These are phyloP conservation scores for Thalassiosira hispida DNA, from an alignment of 352 stramenopile genomes.

Conservation along the genomic window DNA sequence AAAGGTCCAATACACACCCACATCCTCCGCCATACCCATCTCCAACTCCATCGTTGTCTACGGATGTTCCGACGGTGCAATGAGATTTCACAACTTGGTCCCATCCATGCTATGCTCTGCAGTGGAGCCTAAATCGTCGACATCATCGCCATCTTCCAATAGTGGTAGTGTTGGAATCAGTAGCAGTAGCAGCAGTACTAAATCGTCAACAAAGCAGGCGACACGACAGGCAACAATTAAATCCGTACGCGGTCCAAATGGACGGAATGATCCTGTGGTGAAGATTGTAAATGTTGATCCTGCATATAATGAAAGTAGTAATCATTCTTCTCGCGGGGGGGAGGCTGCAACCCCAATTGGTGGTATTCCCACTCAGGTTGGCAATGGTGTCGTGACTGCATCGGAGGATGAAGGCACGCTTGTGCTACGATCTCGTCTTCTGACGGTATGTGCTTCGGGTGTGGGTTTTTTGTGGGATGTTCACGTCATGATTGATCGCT, in stretches of 20 bases:
- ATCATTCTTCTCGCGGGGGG: neutral
- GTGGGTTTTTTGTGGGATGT: conserved; percentile 58
- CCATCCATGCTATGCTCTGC: conserved; percentile 31
- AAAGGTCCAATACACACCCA: conserved; percentile 30
- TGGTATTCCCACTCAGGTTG: conserved; percentile 9
- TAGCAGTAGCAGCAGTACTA: neutral
- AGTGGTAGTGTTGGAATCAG: neutral
- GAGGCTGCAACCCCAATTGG: conserved; percentile 37
- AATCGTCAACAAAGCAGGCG: conserved; percentile 18
- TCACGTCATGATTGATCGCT: conserved; percentile 31
- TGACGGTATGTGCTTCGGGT: conserved; percentile 47
- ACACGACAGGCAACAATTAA: conserved; percentile 58
- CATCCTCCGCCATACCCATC: conserved; percentile 56
- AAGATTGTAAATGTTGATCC: conserved; percentile 47
- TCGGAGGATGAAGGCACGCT: conserved; percentile 23
- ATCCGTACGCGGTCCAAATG: conserved; percentile 55
- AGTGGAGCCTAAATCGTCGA: neutral
- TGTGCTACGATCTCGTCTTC: conserved; percentile 19
- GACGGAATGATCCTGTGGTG: conserved; percentile 59
- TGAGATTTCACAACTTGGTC: conserved; percentile 68
- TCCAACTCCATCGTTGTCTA: conserved; percentile 57
- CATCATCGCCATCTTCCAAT: conserved; percentile 2
- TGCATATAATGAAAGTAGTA: conserved; percentile 24
- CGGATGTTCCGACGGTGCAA: conserved; percentile 65
- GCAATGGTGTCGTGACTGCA: conserved; percentile 1